These are phyloP conservation scores for Thyridium curvatum DNA, from an alignment of 2,329 filamentous ascomycete genomes.

Conservation along the genomic window DNA sequence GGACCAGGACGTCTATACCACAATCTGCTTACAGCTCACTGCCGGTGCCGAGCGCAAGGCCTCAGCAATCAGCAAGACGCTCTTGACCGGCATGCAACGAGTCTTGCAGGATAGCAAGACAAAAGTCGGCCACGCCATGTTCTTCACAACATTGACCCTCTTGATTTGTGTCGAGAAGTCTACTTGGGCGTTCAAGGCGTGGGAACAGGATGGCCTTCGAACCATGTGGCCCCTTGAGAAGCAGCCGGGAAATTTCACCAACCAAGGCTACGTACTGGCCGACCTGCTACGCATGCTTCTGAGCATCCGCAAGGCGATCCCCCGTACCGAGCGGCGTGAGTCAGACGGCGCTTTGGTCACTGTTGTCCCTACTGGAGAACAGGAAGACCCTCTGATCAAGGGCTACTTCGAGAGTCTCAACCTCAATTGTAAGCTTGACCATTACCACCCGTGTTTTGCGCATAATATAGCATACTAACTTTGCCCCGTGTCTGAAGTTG, in stretches of 20 bases:
- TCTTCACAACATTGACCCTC: constrained; percentile 55
- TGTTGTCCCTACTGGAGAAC: constrained; percentile 5
- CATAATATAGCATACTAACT: constrained; percentile 2
- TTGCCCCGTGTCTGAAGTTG: constrained; percentile 19
- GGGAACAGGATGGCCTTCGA: constrained; percentile 56
- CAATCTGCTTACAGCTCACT: constrained; percentile 58
- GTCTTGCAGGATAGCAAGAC: constrained; percentile 55
- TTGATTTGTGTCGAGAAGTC: constrained; percentile 63
- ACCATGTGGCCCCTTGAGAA: constrained; percentile 56
- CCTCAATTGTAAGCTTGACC: constrained; percentile 46
- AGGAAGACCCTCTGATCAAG: constrained; percentile 36
- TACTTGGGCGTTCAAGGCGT: constrained; percentile 63
- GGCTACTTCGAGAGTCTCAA: constrained; percentile 51
- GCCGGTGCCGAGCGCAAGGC: constrained; percentile 60
- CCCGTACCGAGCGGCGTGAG: constrained; percentile 39
- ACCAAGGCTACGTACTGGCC: constrained; percentile 53
- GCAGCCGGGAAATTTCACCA: constrained; percentile 48
- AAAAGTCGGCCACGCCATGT: constrained; percentile 54
- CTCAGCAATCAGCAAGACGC: constrained; percentile 48
- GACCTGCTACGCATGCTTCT: constrained; percentile 56
- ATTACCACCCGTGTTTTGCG: background rate
- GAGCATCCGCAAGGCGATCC: constrained; percentile 52
- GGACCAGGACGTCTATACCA: constrained; percentile 51
- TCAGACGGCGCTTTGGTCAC: constrained; percentile 42
- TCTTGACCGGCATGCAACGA: constrained; percentile 56